These are phyloP conservation scores for Asterella californica DNA, from an alignment of 225 moss, liverwort and hornwort species.

Conservation along the genomic window DNA sequence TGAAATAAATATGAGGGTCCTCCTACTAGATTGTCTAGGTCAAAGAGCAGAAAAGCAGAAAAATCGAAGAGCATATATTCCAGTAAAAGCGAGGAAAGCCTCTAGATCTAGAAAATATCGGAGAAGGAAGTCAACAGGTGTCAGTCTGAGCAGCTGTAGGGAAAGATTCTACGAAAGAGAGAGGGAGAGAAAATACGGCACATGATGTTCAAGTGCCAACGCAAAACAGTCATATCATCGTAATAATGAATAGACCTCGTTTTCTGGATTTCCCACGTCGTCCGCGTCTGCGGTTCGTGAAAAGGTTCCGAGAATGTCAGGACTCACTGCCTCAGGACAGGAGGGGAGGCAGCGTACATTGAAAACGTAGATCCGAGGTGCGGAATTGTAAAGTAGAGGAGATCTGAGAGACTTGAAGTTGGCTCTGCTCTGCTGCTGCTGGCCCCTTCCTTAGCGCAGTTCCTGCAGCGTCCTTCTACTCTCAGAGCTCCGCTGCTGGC, in stretches of 20 bases:
- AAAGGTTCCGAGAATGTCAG: neutral
- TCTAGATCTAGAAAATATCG: too few relatives aligned
- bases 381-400: neutral
- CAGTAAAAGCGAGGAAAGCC: neutral
- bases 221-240: neutral
- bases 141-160: neutral
- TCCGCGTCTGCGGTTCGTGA: conserved; percentile 1
- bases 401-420: conserved; percentile 12
- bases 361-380: neutral
- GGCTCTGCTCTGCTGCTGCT: conserved; percentile 1
- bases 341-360: neutral
- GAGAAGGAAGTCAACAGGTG: neutral
- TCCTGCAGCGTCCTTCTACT: conserved; percentile 10
- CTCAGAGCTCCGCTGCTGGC: conserved; percentile 13
- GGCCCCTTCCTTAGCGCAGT: neutral
- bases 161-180: neutral
- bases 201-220: neutral
- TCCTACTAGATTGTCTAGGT: too few relatives aligned
- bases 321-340: too few relatives aligned
- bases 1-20: too few relatives aligned
- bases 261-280: conserved; percentile 4
- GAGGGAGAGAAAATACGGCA: neutral
- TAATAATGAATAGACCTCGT: neutral
- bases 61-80: neutral
- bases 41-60: neutral